Base-by-base conservation (phyloP, 345 rosid genomes). In the Eucalyptus guilfoylei region DNA sequence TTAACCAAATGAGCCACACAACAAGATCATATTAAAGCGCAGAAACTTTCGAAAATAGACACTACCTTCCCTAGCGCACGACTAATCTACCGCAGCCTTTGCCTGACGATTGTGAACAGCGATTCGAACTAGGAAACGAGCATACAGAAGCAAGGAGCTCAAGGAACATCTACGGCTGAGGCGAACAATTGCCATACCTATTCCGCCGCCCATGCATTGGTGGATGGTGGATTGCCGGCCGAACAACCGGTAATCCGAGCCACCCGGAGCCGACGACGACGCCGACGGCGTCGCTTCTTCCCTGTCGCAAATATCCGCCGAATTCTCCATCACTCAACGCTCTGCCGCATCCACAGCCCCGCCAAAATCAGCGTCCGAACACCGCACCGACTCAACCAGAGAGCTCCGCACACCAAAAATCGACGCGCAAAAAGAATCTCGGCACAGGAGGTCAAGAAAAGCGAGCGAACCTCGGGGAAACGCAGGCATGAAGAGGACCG, bases 191-290 rank as follows among this genome's bases (percentile, higher is more conserved):
- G 44, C 34, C 37, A 11, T 87, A 93, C 94, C 94, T 92, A 89
- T 60, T 40, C 94, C 93, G 52, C 93, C 93, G 14, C 94, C 94
- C 93, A 93, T 92, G 69, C 90, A 88, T 88, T 93, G 94, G 88
- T 92, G 93, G 87, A 93, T 54, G 8, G 94, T 85, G 86, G 89
- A 90, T 89, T 93, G 91, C 86, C 92, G 92, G 67, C 92, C 92
- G 49, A 90, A 93, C 45, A 93, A 90, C 50, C 93, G 91, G 89
- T 91, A 91, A 80, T 89, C 90, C n/a, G 90, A 89, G 40, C 88
- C 3, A 47, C 49, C 37, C 12, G 58, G 69, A 21, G 85, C 42
- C 47, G 2, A 40, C 30, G 91, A 85, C 21, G 92, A 47, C 30
- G 86, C 87, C 40, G 90, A 37, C 83, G 26, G 26, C 58, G 58